Conservation (phyloP, 768 basidiomycete species). For the Tricholoma flavovirens region DNA sequence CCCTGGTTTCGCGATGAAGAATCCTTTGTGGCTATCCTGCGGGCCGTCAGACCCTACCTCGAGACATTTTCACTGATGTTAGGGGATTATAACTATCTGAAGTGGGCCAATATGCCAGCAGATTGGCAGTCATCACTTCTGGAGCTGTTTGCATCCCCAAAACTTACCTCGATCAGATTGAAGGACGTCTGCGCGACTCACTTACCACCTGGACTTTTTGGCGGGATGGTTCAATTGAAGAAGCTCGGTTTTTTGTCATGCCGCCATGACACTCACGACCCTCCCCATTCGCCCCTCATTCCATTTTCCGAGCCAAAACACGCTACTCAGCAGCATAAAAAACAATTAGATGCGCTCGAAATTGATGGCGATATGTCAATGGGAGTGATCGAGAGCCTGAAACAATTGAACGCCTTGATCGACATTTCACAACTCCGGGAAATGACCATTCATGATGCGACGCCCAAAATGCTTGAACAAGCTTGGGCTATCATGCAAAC, state of each 20-base stretch:
- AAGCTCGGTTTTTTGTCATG: not conserved
- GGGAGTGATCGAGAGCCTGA: not conserved
- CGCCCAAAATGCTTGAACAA: not conserved
- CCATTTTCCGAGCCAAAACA: not conserved
- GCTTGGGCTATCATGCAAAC: not conserved
- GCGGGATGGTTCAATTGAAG: not conserved
- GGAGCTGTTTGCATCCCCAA: not conserved
- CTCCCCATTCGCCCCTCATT: not conserved
- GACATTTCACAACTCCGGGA: not conserved
- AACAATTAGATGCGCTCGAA: not conserved
- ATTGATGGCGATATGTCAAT: not conserved
- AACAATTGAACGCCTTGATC: not conserved
- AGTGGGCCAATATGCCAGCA: not conserved
- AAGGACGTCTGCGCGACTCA: not conserved
- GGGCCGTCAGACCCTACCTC: not conserved
- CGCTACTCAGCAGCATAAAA: not conserved
- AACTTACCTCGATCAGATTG: not conserved
- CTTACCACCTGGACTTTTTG: not conserved
- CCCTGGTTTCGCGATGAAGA: not conserved
- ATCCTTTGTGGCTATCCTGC: not conserved
- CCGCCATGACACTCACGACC: not conserved
- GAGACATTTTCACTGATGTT: not conserved
- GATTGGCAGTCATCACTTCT: not conserved
- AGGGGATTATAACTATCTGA: not conserved
- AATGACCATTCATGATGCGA: not conserved